A percentile compares a stretch with the other conserved stretches of the same genome.
Evolutionary conservation across 768 basidiomycete species (phyloP).

Genomic region (Amanita brunnescens): DNA sequence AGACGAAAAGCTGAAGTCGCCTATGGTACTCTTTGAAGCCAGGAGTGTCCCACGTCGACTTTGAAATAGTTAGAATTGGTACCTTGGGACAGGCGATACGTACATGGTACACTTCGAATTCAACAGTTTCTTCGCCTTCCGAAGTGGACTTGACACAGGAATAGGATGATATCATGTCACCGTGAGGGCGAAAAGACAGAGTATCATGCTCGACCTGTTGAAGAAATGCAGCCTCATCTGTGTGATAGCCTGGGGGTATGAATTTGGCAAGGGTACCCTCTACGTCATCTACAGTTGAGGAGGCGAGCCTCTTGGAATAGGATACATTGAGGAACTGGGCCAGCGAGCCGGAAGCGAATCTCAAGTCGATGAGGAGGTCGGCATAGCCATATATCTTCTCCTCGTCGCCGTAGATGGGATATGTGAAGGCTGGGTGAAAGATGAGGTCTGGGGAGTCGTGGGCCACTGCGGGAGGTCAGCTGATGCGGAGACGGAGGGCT

Average conservation of each 20-base stretch:
- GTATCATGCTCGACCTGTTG: constrained; percentile 72
- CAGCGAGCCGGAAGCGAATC: constrained; percentile 84
- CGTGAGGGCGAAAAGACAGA: constrained; percentile 65
- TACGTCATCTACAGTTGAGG: constrained; percentile 78
- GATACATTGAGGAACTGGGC: constrained; percentile 63
- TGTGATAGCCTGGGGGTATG: constrained; percentile 72
- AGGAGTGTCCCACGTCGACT: constrained; percentile 76
- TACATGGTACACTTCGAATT: constrained; percentile 89
- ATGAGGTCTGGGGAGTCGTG: constrained; percentile 47
- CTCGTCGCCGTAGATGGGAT: constrained; percentile 94
- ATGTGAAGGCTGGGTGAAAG: constrained; percentile 89
- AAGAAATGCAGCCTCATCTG: constrained; percentile 57
- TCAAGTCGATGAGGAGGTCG: constrained; percentile 71
- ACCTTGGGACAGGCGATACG: constrained; percentile 19
- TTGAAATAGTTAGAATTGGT: constrained; percentile 20
- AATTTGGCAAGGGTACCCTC: constrained; percentile 68
- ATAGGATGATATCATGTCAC: constrained; percentile 72
- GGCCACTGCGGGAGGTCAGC: constrained; percentile 34
- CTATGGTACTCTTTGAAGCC: constrained; percentile 90
- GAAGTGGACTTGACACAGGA: constrained; percentile 40
- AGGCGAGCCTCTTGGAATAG: constrained; percentile 58
- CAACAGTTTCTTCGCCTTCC: constrained; percentile 52
- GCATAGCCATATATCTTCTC: constrained; percentile 95
- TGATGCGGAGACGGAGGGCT: background rate
- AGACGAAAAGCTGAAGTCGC: constrained; percentile 88